Evolutionary conservation across 345 rosid genomes (phyloP), one percentile per base, ranked within the genome.

Genomic region (Syzygium grande): DNA sequence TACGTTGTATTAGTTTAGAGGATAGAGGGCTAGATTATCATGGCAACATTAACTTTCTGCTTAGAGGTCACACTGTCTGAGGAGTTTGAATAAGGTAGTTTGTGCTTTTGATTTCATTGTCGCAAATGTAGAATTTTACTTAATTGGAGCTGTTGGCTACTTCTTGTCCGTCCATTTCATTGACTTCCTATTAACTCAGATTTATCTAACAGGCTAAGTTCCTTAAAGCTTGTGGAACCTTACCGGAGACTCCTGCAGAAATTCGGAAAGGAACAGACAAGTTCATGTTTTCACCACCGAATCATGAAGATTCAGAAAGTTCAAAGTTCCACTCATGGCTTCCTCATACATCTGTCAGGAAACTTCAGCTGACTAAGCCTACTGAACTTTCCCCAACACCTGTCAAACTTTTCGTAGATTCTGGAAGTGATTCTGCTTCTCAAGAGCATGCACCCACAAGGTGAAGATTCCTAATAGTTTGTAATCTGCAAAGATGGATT

Each of bases 221-320:
- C 92, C 94, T 94, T 51, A 96, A 95, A 92, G 95, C 94, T 85
- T 94, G 94, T 84, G 93, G 93, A 41, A 92, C 94, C 46, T 86
- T 93, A 92, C 91, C 92, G 8, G 96, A 94, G 94, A 98, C 99
- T 73, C 97, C 96, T 14, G 34, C 86, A 78, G 98, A 93, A 89
- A 91, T 95, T 88, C 91, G 94, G 83, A 94, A 90, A 91, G 94
- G 92, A 59, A 86, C 91, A 52, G 79, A 84, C 84, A 92, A 90
- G 87, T 87, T 91, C 38, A 92, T 90, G 25, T 89, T 84, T 85
- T 94, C 94, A 46, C 93, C 93, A 15, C 89, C 94, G 87, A 58
- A 73, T 52, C 89, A 61, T 78, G 87, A 89, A 54, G 91, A 91
- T 53, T 89, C 90, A 5, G 95, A 93, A 58, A 27, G 90, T 89